Evolutionary conservation across 202 grass and related monocot species (phyloP), one percentile per base, ranked within the genome.

Genomic region (Dendrocalamus latiflorus): DNA sequence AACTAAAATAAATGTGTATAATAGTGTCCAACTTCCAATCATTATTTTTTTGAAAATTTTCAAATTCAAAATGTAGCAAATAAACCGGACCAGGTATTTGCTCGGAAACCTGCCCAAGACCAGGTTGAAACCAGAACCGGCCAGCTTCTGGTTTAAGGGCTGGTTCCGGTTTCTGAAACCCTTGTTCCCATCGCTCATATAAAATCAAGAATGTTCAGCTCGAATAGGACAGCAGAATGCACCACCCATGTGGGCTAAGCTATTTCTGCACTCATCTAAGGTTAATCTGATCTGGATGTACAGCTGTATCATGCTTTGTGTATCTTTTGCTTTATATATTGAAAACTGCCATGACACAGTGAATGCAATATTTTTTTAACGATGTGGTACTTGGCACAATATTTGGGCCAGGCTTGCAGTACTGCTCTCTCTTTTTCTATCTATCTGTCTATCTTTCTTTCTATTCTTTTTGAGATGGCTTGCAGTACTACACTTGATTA

Each of bases 1-100:
- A 6, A 72, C 51, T 75, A 77, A 68, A n/a, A 54, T 24, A 78
- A 25, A 78, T 78, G 75, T 50, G 18, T 26, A 48, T 47, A 34
- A 48, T 13, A 63, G 12, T 78, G 60, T 36, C 26, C 43, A 77
- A 21, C 3, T 15, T 64, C 57, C n/a, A 66, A 39, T 48, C 30
- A 67, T 79, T 22, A 66, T 9, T 13, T 68, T 67, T 67, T 41
- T 22, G 4, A 21, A 39, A 41, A 22, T 49, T 36, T 50, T 65
- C 4, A 54, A 67, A 20, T 65, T 36, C 61, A 65, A 65, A 33
- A 33, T 34, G 59, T 14, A 62, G 59, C 26, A 62, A 57, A 62
- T 16, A 62, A 62, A 62, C 14, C 16, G 26, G 26, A 34, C 58
- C 25, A 14, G 10, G 14, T 28, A 28, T 60, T 60, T 60, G 11